Evolutionary conservation across 1,284 basidiomycete species (phyloP).

Genomic region (Stygiomarasmius scandens): DNA sequence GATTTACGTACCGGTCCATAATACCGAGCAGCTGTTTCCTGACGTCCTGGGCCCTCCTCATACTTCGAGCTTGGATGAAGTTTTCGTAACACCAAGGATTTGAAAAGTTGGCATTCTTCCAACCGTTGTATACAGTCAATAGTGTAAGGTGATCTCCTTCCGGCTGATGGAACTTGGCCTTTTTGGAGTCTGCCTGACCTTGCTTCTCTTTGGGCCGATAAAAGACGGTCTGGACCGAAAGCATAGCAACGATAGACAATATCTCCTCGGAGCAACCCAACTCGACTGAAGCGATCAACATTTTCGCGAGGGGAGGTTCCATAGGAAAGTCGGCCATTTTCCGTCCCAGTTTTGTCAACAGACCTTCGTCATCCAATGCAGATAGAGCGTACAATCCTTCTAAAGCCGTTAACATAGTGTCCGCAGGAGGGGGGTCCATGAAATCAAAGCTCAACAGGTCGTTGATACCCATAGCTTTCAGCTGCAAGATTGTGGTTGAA

Average conservation of each 20-base stretch:
- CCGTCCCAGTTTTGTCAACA: slow-evolving; percentile 90
- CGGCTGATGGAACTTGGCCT: slow-evolving; percentile 97
- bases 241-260: slow-evolving; percentile 95
- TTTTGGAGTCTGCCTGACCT: slow-evolving; percentile 97
- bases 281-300: slow-evolving; percentile 98
- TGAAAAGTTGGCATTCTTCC: slow-evolving; percentile 94
- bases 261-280: slow-evolving; percentile 97
- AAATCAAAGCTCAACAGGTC: slow-evolving; percentile 98
- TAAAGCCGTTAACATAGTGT: slow-evolving; percentile 93
- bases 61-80: slow-evolving; percentile 95
- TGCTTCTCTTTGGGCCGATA: slow-evolving; percentile 99
- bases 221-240: slow-evolving; percentile 95
- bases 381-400: slow-evolving; percentile 95
- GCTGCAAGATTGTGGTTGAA: slow-evolving; percentile 88
- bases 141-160: slow-evolving; percentile 97
- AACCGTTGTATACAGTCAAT: slow-evolving; percentile 96
- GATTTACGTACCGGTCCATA: slow-evolving; percentile 84
- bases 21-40: slow-evolving; percentile 96
- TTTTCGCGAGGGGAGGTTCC: slow-evolving; percentile 95
- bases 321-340: slow-evolving; percentile 99
- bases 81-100: slow-evolving; percentile 98
- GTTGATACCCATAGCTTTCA: slow-evolving; percentile 99
- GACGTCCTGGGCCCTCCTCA: slow-evolving; percentile 97
- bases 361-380: slow-evolving; percentile 94
- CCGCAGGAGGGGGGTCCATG: slow-evolving; percentile 98